Conservation (phyloP, 2,329 filamentous ascomycete species). For the Pseudogymnoascus sp. region DNA sequence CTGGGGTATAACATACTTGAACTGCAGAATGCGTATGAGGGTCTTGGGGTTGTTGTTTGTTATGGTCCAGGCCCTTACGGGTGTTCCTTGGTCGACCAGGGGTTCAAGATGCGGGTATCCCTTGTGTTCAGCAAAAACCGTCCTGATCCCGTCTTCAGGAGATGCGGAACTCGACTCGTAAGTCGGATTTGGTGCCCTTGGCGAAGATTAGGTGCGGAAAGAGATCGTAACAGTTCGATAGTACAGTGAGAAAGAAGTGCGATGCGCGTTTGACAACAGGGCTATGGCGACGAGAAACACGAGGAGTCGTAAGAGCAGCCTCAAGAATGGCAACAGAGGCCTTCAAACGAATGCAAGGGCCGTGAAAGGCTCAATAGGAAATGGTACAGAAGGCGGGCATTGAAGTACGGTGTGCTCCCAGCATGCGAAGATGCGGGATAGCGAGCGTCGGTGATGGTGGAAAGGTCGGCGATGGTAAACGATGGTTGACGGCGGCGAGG, state of each 20-base stretch:
- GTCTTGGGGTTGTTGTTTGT: neutral
- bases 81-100: constrained; percentile 9
- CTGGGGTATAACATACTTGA: neutral
- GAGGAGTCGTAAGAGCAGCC: neutral
- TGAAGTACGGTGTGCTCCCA: neutral
- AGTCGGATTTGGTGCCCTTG: neutral
- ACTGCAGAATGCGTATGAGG: neutral
- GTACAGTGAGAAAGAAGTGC: neutral
- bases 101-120: neutral
- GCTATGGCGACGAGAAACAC: neutral
- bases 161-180: neutral
- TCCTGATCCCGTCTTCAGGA: neutral
- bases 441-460: constrained; percentile 2
- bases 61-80: neutral
- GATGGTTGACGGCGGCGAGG: neutral
- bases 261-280: constrained; percentile 1
- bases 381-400: neutral
- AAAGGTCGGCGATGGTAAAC: neutral
- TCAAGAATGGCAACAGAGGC: neutral
- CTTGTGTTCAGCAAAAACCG: neutral
- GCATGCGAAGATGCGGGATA: constrained; percentile 4
- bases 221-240: neutral
- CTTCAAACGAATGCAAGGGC: constrained; percentile 6
- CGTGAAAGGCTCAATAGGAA: constrained; percentile 6
- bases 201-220: neutral